Percentiles rank a stretch among this genome's conserved stretches.
Conservation (phyloP, 495 filamentous ascomycete species). For the Thermochaetoides thermophila region DNA sequence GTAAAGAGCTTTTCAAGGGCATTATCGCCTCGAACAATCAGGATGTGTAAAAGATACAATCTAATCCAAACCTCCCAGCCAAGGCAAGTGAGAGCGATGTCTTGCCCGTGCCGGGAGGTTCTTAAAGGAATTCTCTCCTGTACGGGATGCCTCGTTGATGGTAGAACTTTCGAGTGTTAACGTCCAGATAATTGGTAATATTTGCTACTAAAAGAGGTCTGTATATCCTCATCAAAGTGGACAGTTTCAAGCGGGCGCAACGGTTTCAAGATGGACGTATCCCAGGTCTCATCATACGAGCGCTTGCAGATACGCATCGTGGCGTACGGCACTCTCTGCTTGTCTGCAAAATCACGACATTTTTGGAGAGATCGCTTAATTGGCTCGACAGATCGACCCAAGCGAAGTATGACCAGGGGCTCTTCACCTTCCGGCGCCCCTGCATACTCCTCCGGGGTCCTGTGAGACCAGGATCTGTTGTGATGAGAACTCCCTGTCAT, state of each 20-base stretch:
- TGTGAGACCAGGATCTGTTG: slow-evolving; percentile 5
- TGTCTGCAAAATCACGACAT: slow-evolving; percentile 32
- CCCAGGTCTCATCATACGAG: slow-evolving; percentile 23
- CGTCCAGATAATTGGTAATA: slow-evolving; percentile 68
- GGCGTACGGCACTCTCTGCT: slow-evolving; percentile 30
- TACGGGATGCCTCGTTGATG: slow-evolving; percentile 52
- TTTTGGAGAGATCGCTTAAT: slow-evolving; percentile 27
- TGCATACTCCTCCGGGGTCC: slow-evolving; percentile 22
- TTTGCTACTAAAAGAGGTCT: slow-evolving; percentile 54
- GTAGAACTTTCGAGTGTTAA: slow-evolving; percentile 54
- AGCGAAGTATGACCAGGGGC: slow-evolving; percentile 30
- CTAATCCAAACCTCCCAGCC: slow-evolving; percentile 47
- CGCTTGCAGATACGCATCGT: slow-evolving; percentile 22
- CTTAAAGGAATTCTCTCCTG: slow-evolving; percentile 46
- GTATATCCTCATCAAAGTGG: slow-evolving; percentile 39
- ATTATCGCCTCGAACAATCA: slow-evolving; percentile 29
- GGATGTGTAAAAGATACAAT: slow-evolving; percentile 50
- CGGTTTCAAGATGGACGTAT: slow-evolving; percentile 29
- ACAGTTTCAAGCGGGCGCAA: slow-evolving; percentile 32
- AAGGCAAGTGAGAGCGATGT: slow-evolving; percentile 47
- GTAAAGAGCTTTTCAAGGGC: slow-evolving; percentile 41
- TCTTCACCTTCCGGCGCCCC: slow-evolving; percentile 28
- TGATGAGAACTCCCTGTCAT: slow-evolving; percentile 11
- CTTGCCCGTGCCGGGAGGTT: slow-evolving; percentile 55
- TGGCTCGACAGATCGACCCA: slow-evolving; percentile 31